A percentile compares a stretch with the other conserved stretches of the same genome.
Evolutionary conservation across 768 basidiomycete genomes (phyloP).

Genomic region (Collybia mongolica): DNA sequence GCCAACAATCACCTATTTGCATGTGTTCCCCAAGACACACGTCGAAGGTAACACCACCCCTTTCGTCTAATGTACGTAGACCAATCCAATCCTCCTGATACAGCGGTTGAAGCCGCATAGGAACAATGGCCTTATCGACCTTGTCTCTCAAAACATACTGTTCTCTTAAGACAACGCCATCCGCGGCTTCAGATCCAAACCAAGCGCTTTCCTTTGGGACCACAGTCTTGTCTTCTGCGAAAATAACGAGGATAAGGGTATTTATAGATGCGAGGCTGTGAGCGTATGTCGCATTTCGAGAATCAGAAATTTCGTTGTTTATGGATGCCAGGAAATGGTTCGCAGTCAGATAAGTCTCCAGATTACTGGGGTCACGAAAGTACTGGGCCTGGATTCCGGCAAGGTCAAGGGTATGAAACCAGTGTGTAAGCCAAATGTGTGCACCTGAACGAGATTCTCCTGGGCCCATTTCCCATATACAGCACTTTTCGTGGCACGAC

Average conservation of each 20-base stretch:
- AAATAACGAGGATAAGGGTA: constrained; percentile 72
- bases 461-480: constrained; percentile 81
- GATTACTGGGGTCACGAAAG: constrained; percentile 68
- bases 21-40: constrained; percentile 78
- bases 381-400: constrained; percentile 68
- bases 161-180: constrained; percentile 23
- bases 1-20: constrained; percentile 66
- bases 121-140: constrained; percentile 40
- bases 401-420: neutral
- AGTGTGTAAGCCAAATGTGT: neutral
- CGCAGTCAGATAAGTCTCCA: constrained; percentile 54
- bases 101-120: constrained; percentile 71
- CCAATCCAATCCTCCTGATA: constrained; percentile 86
- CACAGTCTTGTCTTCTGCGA: constrained; percentile 72
- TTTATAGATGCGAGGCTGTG: constrained; percentile 59
- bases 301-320: constrained; percentile 69
- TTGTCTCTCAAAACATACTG: constrained; percentile 7
- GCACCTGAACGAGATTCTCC: constrained; percentile 68
- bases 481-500: constrained; percentile 56
- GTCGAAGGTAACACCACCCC: constrained; percentile 54
- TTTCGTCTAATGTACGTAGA: constrained; percentile 65
- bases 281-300: constrained; percentile 59
- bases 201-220: constrained; percentile 84
- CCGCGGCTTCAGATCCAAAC: constrained; percentile 72
- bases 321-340: constrained; percentile 72